Base-by-base conservation (phyloP, 257 asterid species). In the Asclepias syriaca region DNA sequence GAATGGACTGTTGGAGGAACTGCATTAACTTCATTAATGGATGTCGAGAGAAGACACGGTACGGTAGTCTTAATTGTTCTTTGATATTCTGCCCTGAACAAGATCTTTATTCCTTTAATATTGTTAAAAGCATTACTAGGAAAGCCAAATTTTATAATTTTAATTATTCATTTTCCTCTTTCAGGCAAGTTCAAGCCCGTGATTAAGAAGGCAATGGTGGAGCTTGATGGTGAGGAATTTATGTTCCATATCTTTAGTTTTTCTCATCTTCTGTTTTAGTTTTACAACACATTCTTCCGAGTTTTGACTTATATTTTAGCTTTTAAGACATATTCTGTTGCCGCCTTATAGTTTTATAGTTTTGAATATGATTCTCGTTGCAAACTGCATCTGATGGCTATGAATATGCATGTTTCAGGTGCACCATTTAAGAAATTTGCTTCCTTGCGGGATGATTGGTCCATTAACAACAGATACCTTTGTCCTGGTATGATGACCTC, bases 41-140 rank as follows among this genome's bases (percentile, higher is more conserved):
- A 95, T 75, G 99, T 95, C 21, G 99, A 95, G 78, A 90, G 99
- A 84, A 90, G 99, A 87, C 98, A 95, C 1, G 98, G 99, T 95
- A 86, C 21, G 67, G 48, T 68, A 53, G 29, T 48, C 27, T 16
- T 9, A 11, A 8, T 19, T 57, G 16, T 56, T 24, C 66, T 39
- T 7, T 10, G 16, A 1, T 34, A 15, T 46, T 15, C n/a, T 48
- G 48, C 50, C 14, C 13, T 15, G 21, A 16, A 10, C 14, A 57
- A 63, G 70, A 27, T 22, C 71, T 64, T 49, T 59, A 48, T 18
- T 58, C 18, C 18, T 46, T 3, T 32, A 11, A 5, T 37, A 8
- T 21, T 48, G 24, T 68, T 53, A n/a, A 0, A 32, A 10, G 4
- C 66, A 55, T 64, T 51, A 49, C 11, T 34, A 54, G 27, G 63